phyloP scores from a whole-genome alignment of 2,329 filamentous ascomycete genomes.

The Xylaria sp. region DNA sequence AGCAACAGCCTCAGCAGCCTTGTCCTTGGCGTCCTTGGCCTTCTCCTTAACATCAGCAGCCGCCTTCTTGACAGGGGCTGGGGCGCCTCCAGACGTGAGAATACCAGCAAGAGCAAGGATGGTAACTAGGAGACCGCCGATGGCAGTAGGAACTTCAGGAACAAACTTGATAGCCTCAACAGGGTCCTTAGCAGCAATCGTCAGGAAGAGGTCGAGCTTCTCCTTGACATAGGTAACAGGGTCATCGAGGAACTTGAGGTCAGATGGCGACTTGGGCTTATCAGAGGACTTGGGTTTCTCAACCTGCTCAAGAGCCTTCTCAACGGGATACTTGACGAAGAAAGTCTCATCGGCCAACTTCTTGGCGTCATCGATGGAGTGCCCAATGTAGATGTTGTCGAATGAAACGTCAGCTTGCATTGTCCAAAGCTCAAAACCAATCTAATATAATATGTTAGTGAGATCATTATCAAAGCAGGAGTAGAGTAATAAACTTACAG shows the following conservation, averaged over 20 bases:
- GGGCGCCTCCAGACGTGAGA: slow-evolving; percentile 67
- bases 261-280: slow-evolving; percentile 71
- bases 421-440: slow-evolving; percentile 99
- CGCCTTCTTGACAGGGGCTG: slow-evolving; percentile 75
- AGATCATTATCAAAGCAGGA: not conserved
- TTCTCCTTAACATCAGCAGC: slow-evolving; percentile 70
- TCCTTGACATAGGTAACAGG: slow-evolving; percentile 86
- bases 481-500: slow-evolving; percentile 66
- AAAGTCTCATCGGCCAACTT: slow-evolving; percentile 90
- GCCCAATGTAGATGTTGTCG: slow-evolving; percentile 99
- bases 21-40: slow-evolving; percentile 76
- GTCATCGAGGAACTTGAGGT: slow-evolving; percentile 89
- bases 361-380: slow-evolving; percentile 91
- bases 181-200: slow-evolving; percentile 80
- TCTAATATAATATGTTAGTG: slow-evolving; percentile 54
- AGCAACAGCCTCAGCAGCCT: slow-evolving; percentile 65
- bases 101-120: slow-evolving; percentile 73
- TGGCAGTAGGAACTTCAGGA: slow-evolving; percentile 85
- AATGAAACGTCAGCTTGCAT: slow-evolving; percentile 99
- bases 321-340: slow-evolving; percentile 82
- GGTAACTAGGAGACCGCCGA: slow-evolving; percentile 73
- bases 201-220: slow-evolving; percentile 91
- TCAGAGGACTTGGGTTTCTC: slow-evolving; percentile 76
- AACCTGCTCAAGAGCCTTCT: slow-evolving; percentile 80
- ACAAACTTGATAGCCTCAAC: slow-evolving; percentile 85